Base-by-base conservation (phyloP, 2,329 filamentous ascomycete genomes). In the Capronia epimyces region DNA sequence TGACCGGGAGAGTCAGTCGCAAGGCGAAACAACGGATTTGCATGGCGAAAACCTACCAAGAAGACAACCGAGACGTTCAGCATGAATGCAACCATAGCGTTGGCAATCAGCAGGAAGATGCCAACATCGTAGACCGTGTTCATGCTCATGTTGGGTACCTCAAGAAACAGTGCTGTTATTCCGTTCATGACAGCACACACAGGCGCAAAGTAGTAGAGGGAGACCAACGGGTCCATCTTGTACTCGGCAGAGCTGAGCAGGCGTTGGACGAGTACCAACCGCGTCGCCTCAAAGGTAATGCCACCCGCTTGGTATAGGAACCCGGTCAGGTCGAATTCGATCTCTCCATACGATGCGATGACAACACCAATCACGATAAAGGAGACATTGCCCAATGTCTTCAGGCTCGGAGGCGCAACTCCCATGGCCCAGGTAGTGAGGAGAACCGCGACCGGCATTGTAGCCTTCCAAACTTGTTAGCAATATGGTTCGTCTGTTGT, bases 311-410 rank as follows among this genome's bases (percentile, higher is more conserved):
- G 88, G 70, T 79, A 85, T 27, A 83, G 55, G 67, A 86, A 82
- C 31, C 46, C 54, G 1, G 37, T 53, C 34, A 73, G 60, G 62
- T 72, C 86, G 67, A 98, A 98, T 67, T 90, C 84, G 71, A 98
- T 94, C 75, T 98, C 93, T 64, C 93, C 93, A 58, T 95, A 81
- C 1, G 91, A 95, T 43, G 93, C 93, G 65, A 98, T 89, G 60
- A 96, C 76, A 62, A 97, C 90, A 77, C 93, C 93, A 46, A 97
- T 70, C 46, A 97, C 93, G 64, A 98, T 98, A 67, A 91, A 80
- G 36, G 87, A 93, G 56, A 98, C 90, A 67, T 98, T 98, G 66
- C 87, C 80, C 63, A 98, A 84, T 43, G 89, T 86, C 75, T 83
- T 90, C 61, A 93, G 68, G 74, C 89, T 94, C 47, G 89, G 87